phyloP scores from a whole-genome alignment of 768 basidiomycete genomes.

The Rossbeevera mucosa region DNA sequence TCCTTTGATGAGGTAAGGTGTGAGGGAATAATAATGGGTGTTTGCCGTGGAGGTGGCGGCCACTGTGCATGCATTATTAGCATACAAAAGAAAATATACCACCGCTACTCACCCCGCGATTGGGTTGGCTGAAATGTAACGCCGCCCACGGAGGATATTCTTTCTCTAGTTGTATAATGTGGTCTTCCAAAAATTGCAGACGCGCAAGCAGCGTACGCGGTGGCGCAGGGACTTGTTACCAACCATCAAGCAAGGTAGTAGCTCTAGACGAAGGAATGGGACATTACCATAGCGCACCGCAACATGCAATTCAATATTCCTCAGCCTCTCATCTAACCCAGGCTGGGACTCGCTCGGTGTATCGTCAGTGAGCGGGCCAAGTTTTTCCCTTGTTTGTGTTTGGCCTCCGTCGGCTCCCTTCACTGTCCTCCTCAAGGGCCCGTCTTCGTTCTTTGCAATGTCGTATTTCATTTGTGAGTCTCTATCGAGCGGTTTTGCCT shows the following conservation, averaged over 20 bases:
- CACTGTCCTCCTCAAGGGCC: slow-evolving; percentile 62
- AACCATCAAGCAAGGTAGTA: slow-evolving; percentile 3
- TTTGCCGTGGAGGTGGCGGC: slow-evolving; percentile 77
- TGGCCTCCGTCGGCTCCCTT: slow-evolving; percentile 26
- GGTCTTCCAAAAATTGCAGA: slow-evolving; percentile 69
- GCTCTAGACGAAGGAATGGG: neutral
- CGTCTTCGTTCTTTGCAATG: slow-evolving; percentile 80
- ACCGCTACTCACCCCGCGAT: slow-evolving; percentile 58
- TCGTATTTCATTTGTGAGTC: slow-evolving; percentile 84
- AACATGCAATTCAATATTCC: slow-evolving; percentile 66
- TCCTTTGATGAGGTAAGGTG: slow-evolving; percentile 42
- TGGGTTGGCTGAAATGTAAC: slow-evolving; percentile 82
- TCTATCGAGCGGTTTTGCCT: slow-evolving; percentile 65
- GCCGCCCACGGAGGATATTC: slow-evolving; percentile 88
- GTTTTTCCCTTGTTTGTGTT: slow-evolving; percentile 7
- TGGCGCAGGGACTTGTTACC: slow-evolving; percentile 57
- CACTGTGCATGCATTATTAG: slow-evolving; percentile 43
- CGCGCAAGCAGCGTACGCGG: slow-evolving; percentile 62
- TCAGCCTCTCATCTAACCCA: slow-evolving; percentile 58
- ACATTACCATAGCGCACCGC: slow-evolving; percentile 67
- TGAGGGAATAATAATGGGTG: slow-evolving; percentile 73
- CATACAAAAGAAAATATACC: neutral
- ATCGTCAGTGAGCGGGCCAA: slow-evolving; percentile 21
- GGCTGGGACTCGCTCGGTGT: slow-evolving; percentile 47
- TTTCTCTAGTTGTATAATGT: slow-evolving; percentile 69